Conservation (phyloP, 2,329 filamentous ascomycete genomes). For the Cryphonectria carpinicola region DNA sequence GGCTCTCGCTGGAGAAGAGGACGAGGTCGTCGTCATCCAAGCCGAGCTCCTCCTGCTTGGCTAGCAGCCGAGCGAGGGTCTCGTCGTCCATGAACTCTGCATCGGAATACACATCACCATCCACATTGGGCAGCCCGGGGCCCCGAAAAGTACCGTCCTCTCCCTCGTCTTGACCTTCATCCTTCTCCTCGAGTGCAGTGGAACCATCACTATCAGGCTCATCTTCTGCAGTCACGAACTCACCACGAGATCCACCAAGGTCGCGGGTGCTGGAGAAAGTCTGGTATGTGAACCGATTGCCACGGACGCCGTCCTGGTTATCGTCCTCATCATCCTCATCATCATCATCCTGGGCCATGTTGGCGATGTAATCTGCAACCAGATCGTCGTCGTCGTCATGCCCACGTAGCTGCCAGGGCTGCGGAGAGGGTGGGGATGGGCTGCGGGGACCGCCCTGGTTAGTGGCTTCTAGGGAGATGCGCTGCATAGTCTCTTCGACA, state of each 20-base stretch:
- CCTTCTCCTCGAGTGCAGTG: slow-evolving; percentile 37
- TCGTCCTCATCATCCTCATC: slow-evolving; percentile 36
- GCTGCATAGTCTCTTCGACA: slow-evolving; percentile 26
- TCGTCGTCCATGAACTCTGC: slow-evolving; percentile 59
- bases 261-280: slow-evolving; percentile 41
- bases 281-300: slow-evolving; percentile 27
- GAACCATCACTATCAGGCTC: slow-evolving; percentile 48
- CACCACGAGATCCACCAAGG: slow-evolving; percentile 49
- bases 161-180: slow-evolving; percentile 37
- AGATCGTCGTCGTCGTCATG: slow-evolving; percentile 53
- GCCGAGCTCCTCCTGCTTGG: slow-evolving; percentile 67
- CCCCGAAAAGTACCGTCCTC: slow-evolving; percentile 37
- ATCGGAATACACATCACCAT: slow-evolving; percentile 34
- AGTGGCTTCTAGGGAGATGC: slow-evolving; percentile 19
- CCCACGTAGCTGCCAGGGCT: slow-evolving; percentile 30
- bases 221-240: slow-evolving; percentile 44
- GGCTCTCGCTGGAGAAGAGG: slow-evolving; percentile 50
- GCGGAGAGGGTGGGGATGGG: neutral
- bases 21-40: slow-evolving; percentile 62
- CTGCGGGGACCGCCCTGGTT: slow-evolving; percentile 8
- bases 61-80: slow-evolving; percentile 61
- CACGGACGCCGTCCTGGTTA: slow-evolving; percentile 30
- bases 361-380: slow-evolving; percentile 72
- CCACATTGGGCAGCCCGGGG: slow-evolving; percentile 33
- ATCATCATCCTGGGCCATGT: slow-evolving; percentile 52